These are phyloP conservation scores for Xylariales sp. DNA, from an alignment of 2,329 filamentous ascomycete genomes.

Conservation along the genomic window DNA sequence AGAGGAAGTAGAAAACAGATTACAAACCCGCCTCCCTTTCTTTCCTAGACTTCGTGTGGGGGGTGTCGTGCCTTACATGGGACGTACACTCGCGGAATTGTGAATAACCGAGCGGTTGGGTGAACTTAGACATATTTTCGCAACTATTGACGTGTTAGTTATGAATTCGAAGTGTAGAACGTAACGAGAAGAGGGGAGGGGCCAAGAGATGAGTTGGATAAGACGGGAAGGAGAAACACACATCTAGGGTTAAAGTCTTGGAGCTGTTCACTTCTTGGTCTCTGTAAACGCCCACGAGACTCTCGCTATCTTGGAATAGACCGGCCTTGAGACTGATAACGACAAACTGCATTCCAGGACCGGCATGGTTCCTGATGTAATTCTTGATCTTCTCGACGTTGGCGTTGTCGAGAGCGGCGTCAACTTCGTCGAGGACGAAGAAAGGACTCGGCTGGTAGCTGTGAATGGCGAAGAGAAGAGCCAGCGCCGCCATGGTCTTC, in stretches of 20 bases:
- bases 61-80: neutral
- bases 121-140: conserved; percentile 43
- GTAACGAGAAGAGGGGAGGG: neutral
- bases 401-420: conserved; percentile 96
- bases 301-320: conserved; percentile 96
- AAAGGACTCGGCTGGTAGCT: conserved; percentile 96
- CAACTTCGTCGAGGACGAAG: conserved; percentile 98
- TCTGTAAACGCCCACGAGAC: conserved; percentile 92
- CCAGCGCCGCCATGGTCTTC: conserved; percentile 97
- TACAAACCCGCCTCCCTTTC: conserved; percentile 9
- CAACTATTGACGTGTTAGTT: conserved; percentile 45
- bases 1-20: conserved; percentile 3
- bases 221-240: conserved; percentile 65
- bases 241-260: conserved; percentile 91
- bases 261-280: conserved; percentile 95
- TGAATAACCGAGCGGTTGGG: neutral
- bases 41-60: neutral
- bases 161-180: neutral
- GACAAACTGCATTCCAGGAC: conserved; percentile 98
- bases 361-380: conserved; percentile 93
- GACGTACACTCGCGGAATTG: neutral
- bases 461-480: conserved; percentile 96
- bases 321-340: conserved; percentile 97
- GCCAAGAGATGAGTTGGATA: neutral
- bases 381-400: conserved; percentile 97